Base-by-base conservation (phyloP, 352 stramenopile genomes). In the Phytopythium cucurbitacearum region DNA sequence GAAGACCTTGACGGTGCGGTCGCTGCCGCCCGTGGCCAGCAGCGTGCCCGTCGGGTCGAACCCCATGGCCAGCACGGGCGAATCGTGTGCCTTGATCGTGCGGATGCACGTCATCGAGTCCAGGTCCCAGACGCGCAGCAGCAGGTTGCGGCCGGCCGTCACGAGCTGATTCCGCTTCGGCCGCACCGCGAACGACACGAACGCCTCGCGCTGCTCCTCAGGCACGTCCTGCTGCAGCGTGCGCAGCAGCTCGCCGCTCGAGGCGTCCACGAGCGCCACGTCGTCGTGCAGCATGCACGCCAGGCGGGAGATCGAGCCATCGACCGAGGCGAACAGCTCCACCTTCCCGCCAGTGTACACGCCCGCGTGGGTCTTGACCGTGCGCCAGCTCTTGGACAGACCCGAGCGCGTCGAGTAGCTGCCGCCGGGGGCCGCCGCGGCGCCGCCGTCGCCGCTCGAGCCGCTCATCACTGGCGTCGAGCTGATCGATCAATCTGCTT, bases 1-100 rank as follows among this genome's bases (percentile, higher is more conserved):
- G 53, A 95, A 98, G 28, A 98, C 91, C 57, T 98, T 97, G 40
- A 98, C 95, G 1, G 83, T 88, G 46, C 95, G 93, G 71, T 99
- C 97, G 34, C 96, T 95, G 21, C 94, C 96, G 59, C 94, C 97
- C 1, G 97, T 99, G 7, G 95, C 95, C 7, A 99, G 70, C 57
- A 99, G 68, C 48, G 87, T 97, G 40, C 89, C 89, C 21, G 89
- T 88, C 15, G 83, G 84, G 68, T 97, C 90, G 57, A 96, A 95
- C 33, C 76, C 81, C 80, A 97, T 93, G 48, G 70, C 72, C 46
- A 94, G 64, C 51, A 97, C 82, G 7, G 88, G 87, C 45, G 75
- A 87, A 44, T 94, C 75, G 46, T 74, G 67, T 3, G 64, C 70
- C 57, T 92, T 94, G 52, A 94, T 94, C 8, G 77, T 91, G 37